Evolutionary conservation across 495 filamentous ascomycete genomes (phyloP).

Genomic region (Penicillium chermesinum): DNA sequence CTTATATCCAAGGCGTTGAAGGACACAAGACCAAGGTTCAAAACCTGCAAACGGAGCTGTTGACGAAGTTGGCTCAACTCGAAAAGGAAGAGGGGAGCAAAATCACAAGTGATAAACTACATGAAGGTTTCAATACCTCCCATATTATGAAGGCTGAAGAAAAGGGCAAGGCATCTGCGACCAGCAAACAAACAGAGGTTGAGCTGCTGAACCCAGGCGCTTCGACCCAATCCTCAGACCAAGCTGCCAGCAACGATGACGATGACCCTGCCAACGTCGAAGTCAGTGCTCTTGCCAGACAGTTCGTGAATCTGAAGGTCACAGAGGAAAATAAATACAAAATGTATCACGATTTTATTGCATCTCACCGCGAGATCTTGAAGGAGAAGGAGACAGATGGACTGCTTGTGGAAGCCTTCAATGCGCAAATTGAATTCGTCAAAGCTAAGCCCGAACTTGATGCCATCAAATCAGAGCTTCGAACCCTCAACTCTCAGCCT

Average conservation of each 20-base stretch:
- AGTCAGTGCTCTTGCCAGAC: constrained; percentile 66
- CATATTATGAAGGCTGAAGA: constrained; percentile 61
- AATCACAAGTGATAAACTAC: constrained; percentile 88
- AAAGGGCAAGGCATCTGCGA: constrained; percentile 32
- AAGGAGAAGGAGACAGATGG: constrained; percentile 88
- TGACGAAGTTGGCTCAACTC: constrained; percentile 66
- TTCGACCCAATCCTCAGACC: constrained; percentile 35
- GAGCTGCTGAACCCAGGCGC: constrained; percentile 77
- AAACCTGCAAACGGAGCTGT: constrained; percentile 68
- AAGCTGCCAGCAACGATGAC: constrained; percentile 53
- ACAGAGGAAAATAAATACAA: constrained; percentile 54
- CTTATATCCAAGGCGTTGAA: constrained; percentile 69
- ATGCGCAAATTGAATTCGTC: constrained; percentile 52
- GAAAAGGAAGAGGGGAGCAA: constrained; percentile 84
- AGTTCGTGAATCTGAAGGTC: constrained; percentile 75
- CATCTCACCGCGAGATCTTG: constrained; percentile 67
- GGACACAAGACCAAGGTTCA: constrained; percentile 72
- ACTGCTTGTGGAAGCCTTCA: constrained; percentile 85
- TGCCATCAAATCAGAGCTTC: neutral
- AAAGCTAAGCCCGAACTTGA: neutral
- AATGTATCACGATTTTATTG: constrained; percentile 68
- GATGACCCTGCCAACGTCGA: constrained; percentile 69
- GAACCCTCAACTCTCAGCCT: neutral
- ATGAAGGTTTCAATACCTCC: constrained; percentile 87
- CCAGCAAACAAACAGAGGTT: constrained; percentile 41